Base-by-base conservation (phyloP, 352 stramenopile species). In the Pythium graminicola region DNA sequence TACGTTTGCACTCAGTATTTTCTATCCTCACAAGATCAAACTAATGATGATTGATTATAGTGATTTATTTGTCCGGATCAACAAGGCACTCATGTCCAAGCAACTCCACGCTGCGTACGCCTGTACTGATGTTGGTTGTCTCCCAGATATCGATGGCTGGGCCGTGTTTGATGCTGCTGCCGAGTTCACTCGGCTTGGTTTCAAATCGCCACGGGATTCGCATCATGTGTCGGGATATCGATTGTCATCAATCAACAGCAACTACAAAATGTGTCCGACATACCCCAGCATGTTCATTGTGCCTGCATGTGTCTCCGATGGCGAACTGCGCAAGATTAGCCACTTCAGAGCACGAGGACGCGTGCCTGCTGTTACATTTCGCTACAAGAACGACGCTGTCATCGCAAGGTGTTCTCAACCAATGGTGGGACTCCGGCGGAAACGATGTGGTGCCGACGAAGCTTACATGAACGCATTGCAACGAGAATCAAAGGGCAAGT, bases 381-480 rank as follows among this genome's bases (percentile, higher is more conserved):
- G 84, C 4, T 82, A 93, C 63, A 65, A 70, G 5, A 96, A 97
- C 63, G 87, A 95, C 36, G 86, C 89, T 1, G 69, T 92, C n/a
- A 86, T 99, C 24, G 97, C 86, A 32, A 73, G 96, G 24, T 97
- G 82, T 45, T 75, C 93, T 13, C 95, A 99, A 59, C 95, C 95
- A 4, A 83, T 98, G 52, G 88, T 98, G 2, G 96, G 96, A 6
- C 62, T 99, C 6, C 76, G 94, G 39, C 85, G 95, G 11, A 95
- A 97, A 69, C 80, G 87, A 2, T 97, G 82, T 64, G 67, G 73
- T 0, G 78, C 85, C 1, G 96, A 99, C 66, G 94, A 99, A 69
- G 71, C 72, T 0, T 90, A 74, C 36, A 81, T 93, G 54, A 45
- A 55, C 10, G 70, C 76, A 3, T 51, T 93, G 42, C 65, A 69